Evolutionary conservation across 305 asterid genomes (phyloP).

Genomic region (Euphrasia arctica): DNA sequence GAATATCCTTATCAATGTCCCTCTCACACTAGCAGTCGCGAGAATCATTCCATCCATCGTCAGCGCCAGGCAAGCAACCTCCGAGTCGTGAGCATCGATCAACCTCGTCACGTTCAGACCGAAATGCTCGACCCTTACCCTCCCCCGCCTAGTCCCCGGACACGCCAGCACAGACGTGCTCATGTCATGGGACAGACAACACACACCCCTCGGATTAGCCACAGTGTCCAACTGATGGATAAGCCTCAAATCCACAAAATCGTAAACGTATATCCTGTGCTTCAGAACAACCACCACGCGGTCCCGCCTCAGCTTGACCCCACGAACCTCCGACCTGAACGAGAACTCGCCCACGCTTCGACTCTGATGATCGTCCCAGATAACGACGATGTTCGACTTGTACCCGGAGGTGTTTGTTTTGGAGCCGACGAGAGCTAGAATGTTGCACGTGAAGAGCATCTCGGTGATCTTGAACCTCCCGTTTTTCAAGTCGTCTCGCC

Average conservation of each 20-base stretch:
- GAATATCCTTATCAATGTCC: slow-evolving; percentile 87
- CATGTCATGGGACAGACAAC: slow-evolving; percentile 31
- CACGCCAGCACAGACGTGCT: slow-evolving; percentile 3
- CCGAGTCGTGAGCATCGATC: slow-evolving; percentile 86
- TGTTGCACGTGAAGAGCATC: not conserved
- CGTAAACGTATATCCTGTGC: slow-evolving; percentile 68
- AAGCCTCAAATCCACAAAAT: slow-evolving; percentile 84
- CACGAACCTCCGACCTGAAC: slow-evolving; percentile 1
- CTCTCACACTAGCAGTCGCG: slow-evolving; percentile 86
- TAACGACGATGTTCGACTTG: not conserved
- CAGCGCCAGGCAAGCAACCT: slow-evolving; percentile 74
- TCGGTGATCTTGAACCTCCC: not conserved
- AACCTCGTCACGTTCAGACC: slow-evolving; percentile 55
- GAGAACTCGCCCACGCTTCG: not conserved
- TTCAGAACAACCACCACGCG: not conserved
- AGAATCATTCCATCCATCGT: slow-evolving; percentile 90
- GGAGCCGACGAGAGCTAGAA: not conserved
- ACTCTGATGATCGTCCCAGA: slow-evolving; percentile 10
- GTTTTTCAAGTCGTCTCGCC: not conserved
- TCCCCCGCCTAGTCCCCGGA: not conserved
- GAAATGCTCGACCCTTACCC: slow-evolving; percentile 3
- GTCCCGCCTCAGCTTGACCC: slow-evolving; percentile 6
- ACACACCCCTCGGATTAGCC: slow-evolving; percentile 83
- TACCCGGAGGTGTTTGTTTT: not conserved
- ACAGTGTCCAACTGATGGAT: slow-evolving; percentile 84